These are phyloP conservation scores for Begonia fuchsioides DNA, from an alignment of 306 rosid genomes.

Conservation along the genomic window DNA sequence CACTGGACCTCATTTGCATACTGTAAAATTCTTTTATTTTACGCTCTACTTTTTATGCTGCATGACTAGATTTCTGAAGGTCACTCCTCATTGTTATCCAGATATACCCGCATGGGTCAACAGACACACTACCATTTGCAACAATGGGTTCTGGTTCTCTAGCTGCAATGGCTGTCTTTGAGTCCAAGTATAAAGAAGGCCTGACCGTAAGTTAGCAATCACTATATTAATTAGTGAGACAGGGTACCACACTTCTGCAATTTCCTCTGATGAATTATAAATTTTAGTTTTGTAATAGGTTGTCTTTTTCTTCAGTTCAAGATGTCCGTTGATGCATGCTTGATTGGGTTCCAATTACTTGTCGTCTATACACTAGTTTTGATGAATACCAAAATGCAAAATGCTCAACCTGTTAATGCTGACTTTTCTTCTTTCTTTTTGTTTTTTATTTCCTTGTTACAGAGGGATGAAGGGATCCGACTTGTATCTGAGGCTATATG, in stretches of 20 bases:
- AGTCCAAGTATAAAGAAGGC: slow-evolving; percentile 59
- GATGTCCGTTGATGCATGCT: too few relatives aligned
- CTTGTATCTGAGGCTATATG: slow-evolving; percentile 71
- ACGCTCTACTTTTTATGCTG: slow-evolving; percentile 1
- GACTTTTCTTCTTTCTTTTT: not conserved
- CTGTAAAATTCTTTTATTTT: slow-evolving; percentile 36
- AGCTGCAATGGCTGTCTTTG: slow-evolving; percentile 33
- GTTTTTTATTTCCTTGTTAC: slow-evolving; percentile 9
- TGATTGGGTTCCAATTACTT: too few relatives aligned
- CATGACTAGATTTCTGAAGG: slow-evolving; percentile 9
- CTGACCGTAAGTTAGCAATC: slow-evolving; percentile 22
- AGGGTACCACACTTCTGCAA: not conserved
- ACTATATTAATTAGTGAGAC: too few relatives aligned
- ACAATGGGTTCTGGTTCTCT: slow-evolving; percentile 50
- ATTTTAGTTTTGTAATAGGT: too few relatives aligned
- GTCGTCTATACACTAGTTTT: too few relatives aligned
- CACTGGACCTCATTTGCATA: slow-evolving; percentile 90
- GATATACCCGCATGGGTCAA: slow-evolving; percentile 83
- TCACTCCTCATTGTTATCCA: slow-evolving; percentile 11
- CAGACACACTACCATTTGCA: slow-evolving; percentile 40
- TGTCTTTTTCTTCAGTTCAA: too few relatives aligned
- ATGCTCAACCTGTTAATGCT: too few relatives aligned
- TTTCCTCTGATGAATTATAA: not conserved
- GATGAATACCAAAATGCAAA: too few relatives aligned
- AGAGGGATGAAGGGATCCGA: slow-evolving; percentile 72